Base-by-base conservation (phyloP, 2,329 filamentous ascomycete species). In the Dactylonectria estremocensis region DNA sequence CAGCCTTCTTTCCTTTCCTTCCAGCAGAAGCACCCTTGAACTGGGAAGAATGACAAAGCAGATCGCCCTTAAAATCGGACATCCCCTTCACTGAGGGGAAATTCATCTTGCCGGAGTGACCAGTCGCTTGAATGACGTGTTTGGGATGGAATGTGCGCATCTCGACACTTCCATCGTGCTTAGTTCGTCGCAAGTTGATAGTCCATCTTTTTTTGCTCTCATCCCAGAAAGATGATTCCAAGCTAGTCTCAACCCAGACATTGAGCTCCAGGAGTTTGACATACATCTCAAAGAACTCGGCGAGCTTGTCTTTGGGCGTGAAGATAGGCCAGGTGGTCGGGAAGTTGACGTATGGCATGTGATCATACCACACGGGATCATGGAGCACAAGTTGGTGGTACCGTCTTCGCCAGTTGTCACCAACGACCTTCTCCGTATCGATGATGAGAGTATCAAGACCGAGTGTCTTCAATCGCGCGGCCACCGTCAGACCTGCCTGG, bases 281-380 rank as follows among this genome's bases (percentile, higher is more conserved):
- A 70, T 93, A 93, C 0, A 85, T 81, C 69, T 92, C 90, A 67
- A 93, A 90, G 80, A 89, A 93, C 48, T 92, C 89, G 1, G 84
- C 91, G 0, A 93, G 81, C 74, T 93, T 93, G 77, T 93, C 91
- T 74, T 92, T 93, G 3, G 91, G 90, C 0, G 90, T 92, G 77
- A 92, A 93, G 22, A 91, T 81, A 3, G 91, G 91, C 91, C 91
- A 93, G 60, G 85, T 84, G 0, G 84, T 74, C 0, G 91, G 91
- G 74, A 93, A 93, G 0, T 81, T 80, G 5, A 93, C 71, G 76
- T 92, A 93, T 0, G 91, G 89, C 81, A 92, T 81, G 72, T 89
- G 87, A 59, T 87, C 85, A 65, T 84, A 87, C 82, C 84, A 90
- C 2, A 92, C 88, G 0, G 90, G 90, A 70, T 93, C 91, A 71